A percentile compares a stretch with the other conserved stretches of the same genome.
Evolutionary conservation across 73 alveolate species (phyloP).

Genomic region (Symbiodinium pilosum): DNA sequence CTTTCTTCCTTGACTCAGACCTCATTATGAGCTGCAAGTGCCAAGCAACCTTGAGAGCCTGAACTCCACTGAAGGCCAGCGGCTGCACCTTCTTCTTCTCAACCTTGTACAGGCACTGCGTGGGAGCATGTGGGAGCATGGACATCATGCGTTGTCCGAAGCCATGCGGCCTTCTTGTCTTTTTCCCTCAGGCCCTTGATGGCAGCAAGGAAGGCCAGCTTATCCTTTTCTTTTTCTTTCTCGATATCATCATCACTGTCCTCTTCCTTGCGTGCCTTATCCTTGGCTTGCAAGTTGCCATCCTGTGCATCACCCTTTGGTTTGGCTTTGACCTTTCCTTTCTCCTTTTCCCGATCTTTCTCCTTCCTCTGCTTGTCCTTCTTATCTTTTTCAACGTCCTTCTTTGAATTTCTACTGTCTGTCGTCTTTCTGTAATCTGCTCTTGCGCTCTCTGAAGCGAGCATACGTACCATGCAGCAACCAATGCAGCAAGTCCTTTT

Average conservation of each 20-base stretch:
- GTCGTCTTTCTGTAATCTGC: background rate
- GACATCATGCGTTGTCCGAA: background rate
- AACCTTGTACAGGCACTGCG: too few relatives aligned
- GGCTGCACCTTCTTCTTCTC: conserved; percentile 2
- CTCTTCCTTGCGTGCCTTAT: background rate
- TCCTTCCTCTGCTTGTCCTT: background rate
- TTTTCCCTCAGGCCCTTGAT: conserved; percentile 74
- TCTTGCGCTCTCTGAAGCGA: background rate
- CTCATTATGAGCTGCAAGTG: background rate
- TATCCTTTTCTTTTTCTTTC: conserved; percentile 43
- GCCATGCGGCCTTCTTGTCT: conserved; percentile 38
- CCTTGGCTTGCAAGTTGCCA: background rate
- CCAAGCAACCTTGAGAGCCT: background rate
- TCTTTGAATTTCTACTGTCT: background rate
- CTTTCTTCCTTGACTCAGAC: background rate
- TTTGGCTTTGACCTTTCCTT: background rate
- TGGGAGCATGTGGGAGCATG: too few relatives aligned
- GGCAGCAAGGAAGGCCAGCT: conserved; percentile 73
- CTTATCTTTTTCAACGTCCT: background rate
- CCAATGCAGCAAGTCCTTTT: background rate
- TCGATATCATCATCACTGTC: background rate
- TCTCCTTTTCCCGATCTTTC: background rate
- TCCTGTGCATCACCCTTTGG: background rate
- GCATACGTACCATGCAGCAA: too few relatives aligned
- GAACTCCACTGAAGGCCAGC: background rate